Evolutionary conservation across 2,329 filamentous ascomycete genomes (phyloP), one percentile per base, ranked within the genome.

Genomic region (Diaporthe vaccinii): DNA sequence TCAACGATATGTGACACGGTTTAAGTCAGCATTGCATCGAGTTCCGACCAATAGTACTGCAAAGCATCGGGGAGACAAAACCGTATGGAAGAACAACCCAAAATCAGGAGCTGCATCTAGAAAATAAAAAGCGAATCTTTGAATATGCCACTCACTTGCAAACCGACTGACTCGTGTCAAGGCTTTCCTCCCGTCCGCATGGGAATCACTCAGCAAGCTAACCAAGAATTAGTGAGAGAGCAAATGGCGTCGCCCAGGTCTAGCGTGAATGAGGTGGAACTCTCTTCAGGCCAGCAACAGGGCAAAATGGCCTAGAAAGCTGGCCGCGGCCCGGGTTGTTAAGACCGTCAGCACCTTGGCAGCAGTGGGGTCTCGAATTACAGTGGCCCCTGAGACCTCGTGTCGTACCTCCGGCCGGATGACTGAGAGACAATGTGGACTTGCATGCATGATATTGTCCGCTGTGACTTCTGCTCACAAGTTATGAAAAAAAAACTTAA

Each of bases 301-400:
- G 61, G 61, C 41, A 65, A 49, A 65, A 49, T 65, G 61, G 41
- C 61, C 41, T 20, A 34, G 15, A 22, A 65, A 49, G 46, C 17
- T 14, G 65, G 46, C 65, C 15, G 46, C 25, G 31, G 44, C 44
- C 31, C 31, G 44, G 46, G 39, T 9, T 41, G 9, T 1, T 14
- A 20, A 49, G 34, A 34, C 62, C 44, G 28, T 39, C 44, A 68
- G 65, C 65, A 68, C 46, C 65, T 68, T 68, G 65, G 65, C 65
- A 41, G 10, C 31, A 53, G 46, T 28, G 46, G 65, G 65, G 65
- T 10, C 34, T 22, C 12, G 28, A 22, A 20, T 68, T 41, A 28
- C 31, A 53, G 12, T 20, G 44, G 44, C 62, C 36, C 58, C n/a
- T 44, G 39, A 44, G 39, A 28, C 62, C n/a, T 28, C n/a, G 62